Evolutionary conservation across 352 stramenopile genomes (phyloP).

Genomic region (Saprolegnia parasitica): DNA sequence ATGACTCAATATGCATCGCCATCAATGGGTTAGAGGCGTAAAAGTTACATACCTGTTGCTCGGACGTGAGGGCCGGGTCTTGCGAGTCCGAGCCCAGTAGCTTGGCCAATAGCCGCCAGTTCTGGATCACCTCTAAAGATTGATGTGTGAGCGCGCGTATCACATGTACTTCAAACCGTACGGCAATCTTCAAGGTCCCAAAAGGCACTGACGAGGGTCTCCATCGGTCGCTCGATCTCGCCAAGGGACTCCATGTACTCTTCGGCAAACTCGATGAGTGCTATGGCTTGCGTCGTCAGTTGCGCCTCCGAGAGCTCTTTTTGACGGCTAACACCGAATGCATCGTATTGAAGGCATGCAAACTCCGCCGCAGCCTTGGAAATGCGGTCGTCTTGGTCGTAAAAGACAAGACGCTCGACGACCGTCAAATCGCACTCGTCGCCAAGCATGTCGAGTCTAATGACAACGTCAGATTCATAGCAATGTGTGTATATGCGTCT

Average conservation of each 20-base stretch:
- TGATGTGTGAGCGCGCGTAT: slow-evolving; percentile 28
- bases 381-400: slow-evolving; percentile 62
- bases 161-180: slow-evolving; percentile 36
- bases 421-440: slow-evolving; percentile 69
- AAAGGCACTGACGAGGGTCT: slow-evolving; percentile 79
- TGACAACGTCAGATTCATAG: too few species aligned
- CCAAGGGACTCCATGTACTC: slow-evolving; percentile 51
- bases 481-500: not conserved
- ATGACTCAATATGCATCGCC: not conserved
- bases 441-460: slow-evolving; percentile 70
- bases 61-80: slow-evolving; percentile 63
- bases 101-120: slow-evolving; percentile 73
- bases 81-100: slow-evolving; percentile 77
- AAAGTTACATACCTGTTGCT: slow-evolving; percentile 55
- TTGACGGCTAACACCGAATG: slow-evolving; percentile 55
- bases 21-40: too few species aligned
- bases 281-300: slow-evolving; percentile 80
- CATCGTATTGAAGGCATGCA: slow-evolving; percentile 84
- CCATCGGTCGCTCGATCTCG: slow-evolving; percentile 36
- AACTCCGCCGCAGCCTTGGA: slow-evolving; percentile 79
- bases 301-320: slow-evolving; percentile 65
- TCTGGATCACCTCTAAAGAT: slow-evolving; percentile 64
- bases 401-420: slow-evolving; percentile 79
- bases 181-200: slow-evolving; percentile 81
- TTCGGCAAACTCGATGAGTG: slow-evolving; percentile 85